Base-by-base conservation (phyloP, 257 asterid species). In the Fraxinus americana region DNA sequence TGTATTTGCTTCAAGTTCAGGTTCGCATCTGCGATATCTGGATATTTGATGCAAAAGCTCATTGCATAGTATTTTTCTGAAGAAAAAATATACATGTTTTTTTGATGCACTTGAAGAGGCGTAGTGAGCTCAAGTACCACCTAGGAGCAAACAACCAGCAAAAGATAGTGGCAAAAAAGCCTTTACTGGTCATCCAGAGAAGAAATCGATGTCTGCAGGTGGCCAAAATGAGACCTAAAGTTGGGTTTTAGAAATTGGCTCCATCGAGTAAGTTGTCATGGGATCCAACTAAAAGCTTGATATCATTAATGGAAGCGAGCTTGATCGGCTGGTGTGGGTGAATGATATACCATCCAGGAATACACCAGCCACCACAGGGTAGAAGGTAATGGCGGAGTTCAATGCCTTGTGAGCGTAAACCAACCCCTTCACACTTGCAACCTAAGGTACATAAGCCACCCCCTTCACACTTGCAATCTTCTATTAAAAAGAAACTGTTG, bases 101-200 rank as follows among this genome's bases (percentile, higher is more conserved):
- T 88, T 91, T n/a, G 90, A 66, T 90, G 89, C 84, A 84, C 78
- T 88, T 91, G 89, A 93, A 95, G 98, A 90, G 81, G 91, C 92
- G 1, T 86, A 88, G 2, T 25, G 82, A 67, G 83, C 86, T 73
- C 92, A 80, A 52, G 74, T 54, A 17, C 82, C 19, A 29, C 87
- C 88, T 52, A 87, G 88, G 80, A 82, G 79, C 77, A 88, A 78
- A 79, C 87, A 83, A 66, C 77, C 80, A 34, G 77, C 23, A 19
- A 78, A 59, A 83, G 81, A 72, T 67, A 81, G 77, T 57, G 87
- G 90, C 41, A 87, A 92, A 80, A 93, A 83, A 38, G 80, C 65
- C 75, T 71, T 79, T 1, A 73, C 78, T 81, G 82, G 70, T 70
- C 91, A 77, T 32, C 92, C 87, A 25, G 90, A 75, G 54, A 83